phyloP scores from a whole-genome alignment of 2,329 filamentous ascomycete genomes.

The Nemania bipapillata region DNA sequence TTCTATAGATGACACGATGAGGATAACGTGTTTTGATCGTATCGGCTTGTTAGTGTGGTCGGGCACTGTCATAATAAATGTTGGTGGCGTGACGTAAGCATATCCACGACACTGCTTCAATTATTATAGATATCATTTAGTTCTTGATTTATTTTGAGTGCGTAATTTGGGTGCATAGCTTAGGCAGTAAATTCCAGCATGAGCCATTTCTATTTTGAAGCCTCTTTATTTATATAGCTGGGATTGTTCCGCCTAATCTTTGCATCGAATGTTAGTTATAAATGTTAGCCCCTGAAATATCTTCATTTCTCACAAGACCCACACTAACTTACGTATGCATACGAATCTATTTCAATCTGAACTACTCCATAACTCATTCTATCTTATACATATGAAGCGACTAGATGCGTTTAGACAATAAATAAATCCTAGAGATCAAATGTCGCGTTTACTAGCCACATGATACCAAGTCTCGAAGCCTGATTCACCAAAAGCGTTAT shows the following conservation, averaged over 20 bases:
- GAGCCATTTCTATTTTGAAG: too few relatives aligned
- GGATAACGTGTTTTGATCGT: not conserved
- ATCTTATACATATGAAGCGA: not conserved
- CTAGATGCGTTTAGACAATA: not conserved
- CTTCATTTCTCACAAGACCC: not conserved
- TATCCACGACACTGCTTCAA: too few relatives aligned
- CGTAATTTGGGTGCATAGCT: too few relatives aligned
- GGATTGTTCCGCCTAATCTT: too few relatives aligned
- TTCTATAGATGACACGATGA: not conserved
- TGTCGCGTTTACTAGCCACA: too few relatives aligned
- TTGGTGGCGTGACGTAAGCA: too few relatives aligned
- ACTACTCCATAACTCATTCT: not conserved
- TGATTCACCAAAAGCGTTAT: not conserved
- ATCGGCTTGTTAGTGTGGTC: not conserved
- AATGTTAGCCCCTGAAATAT: not conserved
- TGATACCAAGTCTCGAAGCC: not conserved
- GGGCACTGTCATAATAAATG: not conserved
- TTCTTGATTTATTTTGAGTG: too few relatives aligned
- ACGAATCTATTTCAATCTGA: not conserved
- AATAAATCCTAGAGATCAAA: not conserved
- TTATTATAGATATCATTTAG: too few relatives aligned
- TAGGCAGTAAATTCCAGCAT: too few relatives aligned
- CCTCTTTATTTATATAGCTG: too few relatives aligned
- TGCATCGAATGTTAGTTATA: not conserved
- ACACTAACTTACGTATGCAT: not conserved